Base-by-base conservation (phyloP, 305 asterid genomes). In the Fraxinus angustifolia region DNA sequence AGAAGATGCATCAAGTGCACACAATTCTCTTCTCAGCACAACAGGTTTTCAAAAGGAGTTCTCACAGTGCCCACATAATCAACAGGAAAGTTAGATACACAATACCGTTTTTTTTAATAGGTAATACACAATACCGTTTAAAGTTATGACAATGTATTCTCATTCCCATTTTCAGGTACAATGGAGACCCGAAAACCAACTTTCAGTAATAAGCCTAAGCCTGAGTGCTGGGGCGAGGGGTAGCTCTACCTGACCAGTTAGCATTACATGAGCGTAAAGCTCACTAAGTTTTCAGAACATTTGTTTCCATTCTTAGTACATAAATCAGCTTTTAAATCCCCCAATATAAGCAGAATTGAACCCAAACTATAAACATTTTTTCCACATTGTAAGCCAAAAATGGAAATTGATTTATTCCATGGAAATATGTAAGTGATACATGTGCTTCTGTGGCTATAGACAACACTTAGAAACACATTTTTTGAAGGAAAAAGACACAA, bases 1-100 rank as follows among this genome's bases (percentile, higher is more conserved):
- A 60, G 30, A 78, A 78, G 58, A 42, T 73, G 60, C 77, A 62
- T 31, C 77, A 62, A 73, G 70, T 16, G 17, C 75, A 78, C 42
- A 28, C 45, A 77, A 82, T 17, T 45, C 70, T 7, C 45, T 56
- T 83, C 75, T 80, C 42, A 58, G 30, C 78, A 40, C 30, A 30
- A 31, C 33, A 81, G 75, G 58, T 36, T 45, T 50, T 17, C 80
- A 17, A 58, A 73, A 4, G n/a, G 77, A 62, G 4, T 48, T 67
- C 28, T 17, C 26, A 23, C 16, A 42, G 67, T 21, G 76, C 38
- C 21, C 75, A 36, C 73, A 71, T 70, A 75, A 71, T 71, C 82
- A 16, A 75, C n/a, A 4, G 71, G 40, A 70, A n/a, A 48, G 70
- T 11, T 35, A 12, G 30, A 48, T 34, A 62, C 26, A 23, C 26